phyloP scores from a whole-genome alignment of 768 basidiomycete species.

The Coprinopsis strossmayeri region DNA sequence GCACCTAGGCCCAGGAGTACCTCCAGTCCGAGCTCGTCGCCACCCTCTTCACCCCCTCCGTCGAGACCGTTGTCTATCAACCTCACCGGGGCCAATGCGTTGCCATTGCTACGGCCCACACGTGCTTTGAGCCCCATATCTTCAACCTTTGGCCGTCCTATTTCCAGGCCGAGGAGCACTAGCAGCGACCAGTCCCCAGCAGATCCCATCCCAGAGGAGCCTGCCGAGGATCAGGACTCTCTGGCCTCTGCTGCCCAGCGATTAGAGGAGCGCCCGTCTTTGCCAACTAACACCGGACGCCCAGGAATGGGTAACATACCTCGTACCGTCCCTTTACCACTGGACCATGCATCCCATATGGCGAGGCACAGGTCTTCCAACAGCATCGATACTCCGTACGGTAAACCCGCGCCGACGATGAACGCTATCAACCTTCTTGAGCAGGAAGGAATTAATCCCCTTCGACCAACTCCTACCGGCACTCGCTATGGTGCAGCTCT shows the following conservation, averaged over 20 bases:
- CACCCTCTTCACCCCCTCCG: conserved; percentile 25
- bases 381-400: background rate
- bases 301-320: conserved; percentile 40
- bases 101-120: conserved; percentile 20
- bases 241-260: background rate
- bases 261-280: background rate
- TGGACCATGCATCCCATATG: conserved; percentile 16
- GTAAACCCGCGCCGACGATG: conserved; percentile 8
- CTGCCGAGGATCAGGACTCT: conserved; percentile 7
- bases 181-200: conserved; percentile 1
- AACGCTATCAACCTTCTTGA: conserved; percentile 14
- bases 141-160: conserved; percentile 20
- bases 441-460: conserved; percentile 18
- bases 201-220: conserved; percentile 15
- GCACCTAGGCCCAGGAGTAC: conserved; percentile 22
- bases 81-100: conserved; percentile 10
- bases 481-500: conserved; percentile 2
- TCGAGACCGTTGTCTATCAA: conserved; percentile 5
- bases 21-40: conserved; percentile 14
- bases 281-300: conserved; percentile 41
- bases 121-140: conserved; percentile 29
- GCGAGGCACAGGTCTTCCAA: background rate
- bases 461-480: conserved; percentile 43
- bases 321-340: conserved; percentile 47
- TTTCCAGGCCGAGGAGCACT: conserved; percentile 5